Percentiles rank a stretch among this genome's conserved stretches.
Evolutionary conservation across 2,329 filamentous ascomycete genomes (phyloP).

Genomic region (Lecanicillium sp.): DNA sequence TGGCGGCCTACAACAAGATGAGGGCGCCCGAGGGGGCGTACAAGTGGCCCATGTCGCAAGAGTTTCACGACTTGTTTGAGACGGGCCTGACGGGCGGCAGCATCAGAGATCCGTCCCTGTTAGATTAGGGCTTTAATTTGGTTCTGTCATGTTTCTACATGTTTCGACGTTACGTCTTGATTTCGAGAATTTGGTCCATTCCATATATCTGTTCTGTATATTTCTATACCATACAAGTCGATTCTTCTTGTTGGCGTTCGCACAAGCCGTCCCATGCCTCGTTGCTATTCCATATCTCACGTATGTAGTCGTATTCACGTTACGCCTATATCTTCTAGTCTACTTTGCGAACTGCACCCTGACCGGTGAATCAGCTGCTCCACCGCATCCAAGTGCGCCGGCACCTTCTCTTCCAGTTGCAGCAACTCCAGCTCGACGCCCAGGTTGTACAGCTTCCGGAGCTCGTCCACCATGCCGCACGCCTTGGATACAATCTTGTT

Average conservation of each 20-base stretch:
- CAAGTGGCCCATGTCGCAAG: slow-evolving; percentile 5
- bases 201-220: neutral
- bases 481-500: neutral
- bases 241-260: no score
- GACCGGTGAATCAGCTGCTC: neutral
- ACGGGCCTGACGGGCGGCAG: slow-evolving; percentile 1
- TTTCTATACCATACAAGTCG: no score
- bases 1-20: neutral
- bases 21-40: neutral
- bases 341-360: neutral
- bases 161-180: no score
- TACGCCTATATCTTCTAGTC: no score
- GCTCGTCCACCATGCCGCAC: slow-evolving; percentile 5
- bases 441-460: neutral
- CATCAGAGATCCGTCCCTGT: neutral
- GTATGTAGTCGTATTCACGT: no score
- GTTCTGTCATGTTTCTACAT: no score
- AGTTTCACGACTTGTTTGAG: slow-evolving; percentile 10
- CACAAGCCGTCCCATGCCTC: no score
- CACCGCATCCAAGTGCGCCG: neutral
- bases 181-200: no score
- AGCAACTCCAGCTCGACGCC: slow-evolving; percentile 3
- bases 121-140: no score
- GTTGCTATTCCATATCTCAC: no score
- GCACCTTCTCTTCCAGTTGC: neutral